Evolutionary conservation across 2,329 filamentous ascomycete genomes (phyloP).

Genomic region (Monilinia polystroma): DNA sequence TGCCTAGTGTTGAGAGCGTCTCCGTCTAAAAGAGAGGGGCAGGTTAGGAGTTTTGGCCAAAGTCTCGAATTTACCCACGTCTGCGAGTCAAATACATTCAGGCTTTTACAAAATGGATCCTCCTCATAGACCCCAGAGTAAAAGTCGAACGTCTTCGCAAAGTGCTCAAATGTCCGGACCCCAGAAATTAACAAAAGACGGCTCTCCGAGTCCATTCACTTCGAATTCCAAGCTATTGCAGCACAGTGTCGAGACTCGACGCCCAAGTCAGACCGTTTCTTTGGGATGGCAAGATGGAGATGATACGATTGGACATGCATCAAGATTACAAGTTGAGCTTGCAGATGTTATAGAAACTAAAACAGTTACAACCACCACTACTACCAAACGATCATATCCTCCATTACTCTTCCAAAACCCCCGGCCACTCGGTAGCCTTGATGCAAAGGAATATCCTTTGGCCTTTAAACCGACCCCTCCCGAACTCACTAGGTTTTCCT

Average conservation of each 20-base stretch:
- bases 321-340: conserved; percentile 50
- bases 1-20: conserved; percentile 35
- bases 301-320: conserved; percentile 32
- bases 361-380: conserved; percentile 86
- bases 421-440: conserved; percentile 62
- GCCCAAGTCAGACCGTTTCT: conserved; percentile 34
- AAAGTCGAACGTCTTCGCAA: conserved; percentile 31
- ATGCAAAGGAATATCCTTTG: conserved; percentile 87
- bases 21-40: conserved; percentile 29
- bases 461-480: conserved; percentile 79
- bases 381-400: conserved; percentile 79
- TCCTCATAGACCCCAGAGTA: conserved; percentile 30
- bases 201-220: conserved; percentile 35
- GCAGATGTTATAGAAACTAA: conserved; percentile 67
- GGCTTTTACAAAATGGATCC: conserved; percentile 34
- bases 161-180: conserved; percentile 21
- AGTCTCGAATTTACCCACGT: conserved; percentile 22
- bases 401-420: conserved; percentile 73
- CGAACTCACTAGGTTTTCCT: conserved; percentile 73
- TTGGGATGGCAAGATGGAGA: conserved; percentile 37
- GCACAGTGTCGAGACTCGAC: conserved; percentile 30
- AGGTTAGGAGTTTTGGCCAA: conserved; percentile 22
- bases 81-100: conserved; percentile 10
- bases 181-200: conserved; percentile 29
- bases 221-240: conserved; percentile 31